A percentile compares a stretch with the other conserved stretches of the same genome.
Conservation (phyloP, 805 yeast species). For the Ogataea zsoltii region DNA sequence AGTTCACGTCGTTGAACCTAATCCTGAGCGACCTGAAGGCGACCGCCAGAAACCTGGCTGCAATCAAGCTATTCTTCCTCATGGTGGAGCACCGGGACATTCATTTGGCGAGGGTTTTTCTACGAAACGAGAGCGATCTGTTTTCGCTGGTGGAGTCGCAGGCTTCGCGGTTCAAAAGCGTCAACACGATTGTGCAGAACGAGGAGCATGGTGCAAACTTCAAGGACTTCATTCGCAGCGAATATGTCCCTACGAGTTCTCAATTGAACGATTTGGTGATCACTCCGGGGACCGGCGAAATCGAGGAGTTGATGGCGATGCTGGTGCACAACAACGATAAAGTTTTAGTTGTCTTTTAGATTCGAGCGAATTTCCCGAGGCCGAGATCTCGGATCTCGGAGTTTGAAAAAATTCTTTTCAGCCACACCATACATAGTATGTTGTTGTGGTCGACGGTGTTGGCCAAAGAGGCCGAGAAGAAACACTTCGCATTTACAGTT, state of each 20-base stretch:
- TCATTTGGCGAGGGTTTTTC: slow-evolving; percentile 6
- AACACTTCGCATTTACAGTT: too few relatives aligned
- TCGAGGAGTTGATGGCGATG: not conserved
- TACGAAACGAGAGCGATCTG: slow-evolving; percentile 5
- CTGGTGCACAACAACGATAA: slow-evolving; percentile 11
- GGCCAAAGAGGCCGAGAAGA: too few relatives aligned
- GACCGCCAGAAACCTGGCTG: slow-evolving; percentile 4
- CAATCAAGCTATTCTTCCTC: slow-evolving; percentile 8
- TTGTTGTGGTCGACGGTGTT: too few relatives aligned
- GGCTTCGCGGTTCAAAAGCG: not conserved
- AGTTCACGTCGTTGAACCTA: slow-evolving; percentile 7
- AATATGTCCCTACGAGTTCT: slow-evolving; percentile 2
- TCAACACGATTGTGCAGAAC: not conserved
- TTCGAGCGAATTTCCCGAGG: not conserved
- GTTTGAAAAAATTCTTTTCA: not conserved
- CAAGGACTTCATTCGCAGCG: not conserved
- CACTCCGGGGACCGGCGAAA: not conserved
- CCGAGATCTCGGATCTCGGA: not conserved
- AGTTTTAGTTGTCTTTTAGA: slow-evolving; percentile 4
- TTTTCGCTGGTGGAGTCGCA: slow-evolving; percentile 3
- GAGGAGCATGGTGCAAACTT: not conserved
- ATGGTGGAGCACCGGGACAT: slow-evolving; percentile 10
- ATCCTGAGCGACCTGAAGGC: slow-evolving; percentile 2
- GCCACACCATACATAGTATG: too few relatives aligned
- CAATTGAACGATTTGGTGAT: slow-evolving; percentile 9